phyloP scores from a whole-genome alignment of 2,329 filamentous ascomycete species.

The Penicillium rolfsii region DNA sequence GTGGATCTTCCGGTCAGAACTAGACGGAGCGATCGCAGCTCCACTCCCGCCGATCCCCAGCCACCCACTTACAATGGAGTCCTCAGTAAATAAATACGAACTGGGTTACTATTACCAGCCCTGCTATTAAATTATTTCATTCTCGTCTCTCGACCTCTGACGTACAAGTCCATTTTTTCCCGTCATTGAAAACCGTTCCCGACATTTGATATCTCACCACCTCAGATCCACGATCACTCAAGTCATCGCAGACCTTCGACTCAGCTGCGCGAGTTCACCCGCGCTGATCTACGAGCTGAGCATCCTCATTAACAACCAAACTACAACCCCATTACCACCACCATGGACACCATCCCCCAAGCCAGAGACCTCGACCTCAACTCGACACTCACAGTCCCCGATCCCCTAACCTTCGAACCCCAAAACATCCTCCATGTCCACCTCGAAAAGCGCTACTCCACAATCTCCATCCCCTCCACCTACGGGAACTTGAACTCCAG shows the following conservation, averaged over 20 bases:
- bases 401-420: not conserved
- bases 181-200: not conserved
- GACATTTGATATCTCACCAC: not conserved
- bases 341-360: constrained; percentile 8
- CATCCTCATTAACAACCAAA: not conserved
- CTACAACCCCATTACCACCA: not conserved
- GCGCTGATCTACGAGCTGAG: not conserved
- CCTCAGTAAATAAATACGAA: too few relatives aligned
- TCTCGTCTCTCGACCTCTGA: not conserved
- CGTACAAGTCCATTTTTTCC: not conserved
- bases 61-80: not conserved
- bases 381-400: not conserved
- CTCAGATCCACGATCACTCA: not conserved
- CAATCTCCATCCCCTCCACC: constrained; percentile 61
- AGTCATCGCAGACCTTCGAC: not conserved
- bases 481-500: constrained; percentile 60
- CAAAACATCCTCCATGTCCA: constrained; percentile 13
- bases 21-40: not conserved
- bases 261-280: not conserved
- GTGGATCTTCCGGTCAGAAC: not conserved
- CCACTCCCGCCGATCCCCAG: constrained; percentile 8
- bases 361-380: not conserved
- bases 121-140: not conserved
- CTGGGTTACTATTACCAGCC: not conserved
- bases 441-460: constrained; percentile 33